phyloP scores from a whole-genome alignment of 169 alveolate species.

The Theileria orientalis region DNA sequence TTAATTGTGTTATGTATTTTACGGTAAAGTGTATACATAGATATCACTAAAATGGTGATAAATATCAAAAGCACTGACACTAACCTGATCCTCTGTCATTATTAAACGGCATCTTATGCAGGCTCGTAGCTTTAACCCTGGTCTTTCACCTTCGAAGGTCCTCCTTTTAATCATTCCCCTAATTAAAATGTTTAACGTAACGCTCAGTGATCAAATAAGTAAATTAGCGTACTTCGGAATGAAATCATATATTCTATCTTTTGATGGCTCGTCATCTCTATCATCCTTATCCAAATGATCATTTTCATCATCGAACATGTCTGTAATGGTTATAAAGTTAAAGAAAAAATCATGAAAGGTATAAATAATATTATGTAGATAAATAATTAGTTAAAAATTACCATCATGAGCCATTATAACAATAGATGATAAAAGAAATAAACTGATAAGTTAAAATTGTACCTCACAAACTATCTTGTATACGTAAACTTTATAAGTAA shows the following conservation, averaged over 20 bases:
- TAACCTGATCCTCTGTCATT: constrained; percentile 80
- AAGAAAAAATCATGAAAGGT: background rate
- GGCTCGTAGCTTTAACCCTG: constrained; percentile 75
- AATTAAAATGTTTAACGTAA: background rate
- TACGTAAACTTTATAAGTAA: no score
- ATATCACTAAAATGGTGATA: background rate
- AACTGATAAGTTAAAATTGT: background rate
- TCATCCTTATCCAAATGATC: constrained; percentile 38
- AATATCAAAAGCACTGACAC: background rate
- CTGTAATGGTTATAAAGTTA: background rate
- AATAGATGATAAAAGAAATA: no score
- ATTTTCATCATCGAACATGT: constrained; percentile 44
- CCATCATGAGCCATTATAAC: no score
- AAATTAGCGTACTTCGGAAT: constrained; percentile 37
- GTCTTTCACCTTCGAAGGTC: constrained; percentile 50
- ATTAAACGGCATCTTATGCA: constrained; percentile 82
- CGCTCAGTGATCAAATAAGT: background rate
- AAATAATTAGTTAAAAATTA: no score
- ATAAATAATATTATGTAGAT: no score
- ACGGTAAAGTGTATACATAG: background rate
- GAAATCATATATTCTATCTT: constrained; percentile 44
- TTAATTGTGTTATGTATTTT: background rate
- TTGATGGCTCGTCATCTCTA: constrained; percentile 22
- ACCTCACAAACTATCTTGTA: no score
- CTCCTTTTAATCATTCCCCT: constrained; percentile 26